These are phyloP conservation scores for Thermothelomyces thermophilus DNA, from an alignment of 2,329 filamentous ascomycete species.

Conservation along the genomic window DNA sequence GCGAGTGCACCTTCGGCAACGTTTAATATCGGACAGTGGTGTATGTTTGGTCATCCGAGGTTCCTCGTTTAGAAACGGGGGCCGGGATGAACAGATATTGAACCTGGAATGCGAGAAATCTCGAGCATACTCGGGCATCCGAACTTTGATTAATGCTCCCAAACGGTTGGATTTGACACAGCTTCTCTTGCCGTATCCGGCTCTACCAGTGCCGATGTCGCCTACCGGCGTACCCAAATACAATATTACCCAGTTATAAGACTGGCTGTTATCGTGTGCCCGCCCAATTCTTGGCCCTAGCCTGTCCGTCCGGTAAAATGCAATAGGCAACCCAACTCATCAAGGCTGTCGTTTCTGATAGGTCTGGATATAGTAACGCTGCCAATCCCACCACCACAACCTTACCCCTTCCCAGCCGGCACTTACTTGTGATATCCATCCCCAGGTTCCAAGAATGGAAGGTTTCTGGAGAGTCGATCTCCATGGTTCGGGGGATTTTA, in stretches of 20 bases:
- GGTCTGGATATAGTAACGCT: conserved; percentile 11
- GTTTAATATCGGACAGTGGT: not conserved
- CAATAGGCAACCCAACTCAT: conserved; percentile 5
- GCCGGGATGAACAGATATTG: not conserved
- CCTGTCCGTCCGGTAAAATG: conserved; percentile 14
- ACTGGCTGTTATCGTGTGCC: not conserved
- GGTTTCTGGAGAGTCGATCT: not conserved
- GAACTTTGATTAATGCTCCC: not conserved
- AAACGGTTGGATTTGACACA: not conserved
- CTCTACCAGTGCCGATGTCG: not conserved
- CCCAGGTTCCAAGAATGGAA: conserved; percentile 1
- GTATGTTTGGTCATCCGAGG: not conserved
- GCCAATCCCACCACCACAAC: conserved; percentile 9
- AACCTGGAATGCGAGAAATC: not conserved
- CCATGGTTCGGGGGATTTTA: not conserved
- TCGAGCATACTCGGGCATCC: not conserved
- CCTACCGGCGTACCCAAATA: not conserved
- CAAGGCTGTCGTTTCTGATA: conserved; percentile 12
- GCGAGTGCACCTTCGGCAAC: too few species aligned
- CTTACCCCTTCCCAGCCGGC: conserved; percentile 10
- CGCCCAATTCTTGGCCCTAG: not conserved
- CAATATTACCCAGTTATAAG: not conserved
- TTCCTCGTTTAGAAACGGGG: not conserved
- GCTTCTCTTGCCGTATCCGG: not conserved
- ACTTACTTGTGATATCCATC: conserved; percentile 10